Conservation (phyloP, 2,329 filamentous ascomycete genomes). For the Atkinsonella hypoxylon region DNA sequence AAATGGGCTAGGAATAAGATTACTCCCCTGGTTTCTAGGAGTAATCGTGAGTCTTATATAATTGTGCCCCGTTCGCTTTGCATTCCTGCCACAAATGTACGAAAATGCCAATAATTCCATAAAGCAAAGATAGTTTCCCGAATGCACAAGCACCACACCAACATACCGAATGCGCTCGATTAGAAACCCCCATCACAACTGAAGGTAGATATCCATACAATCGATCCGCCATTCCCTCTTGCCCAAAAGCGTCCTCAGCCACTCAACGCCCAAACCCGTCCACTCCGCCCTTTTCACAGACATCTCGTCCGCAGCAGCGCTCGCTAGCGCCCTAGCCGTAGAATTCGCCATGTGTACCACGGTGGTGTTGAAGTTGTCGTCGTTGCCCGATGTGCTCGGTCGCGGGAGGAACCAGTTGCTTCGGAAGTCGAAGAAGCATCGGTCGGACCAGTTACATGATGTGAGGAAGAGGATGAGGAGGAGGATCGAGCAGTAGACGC, state of each 20-base stretch:
- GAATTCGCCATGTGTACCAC: constrained; percentile 50
- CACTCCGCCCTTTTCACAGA: constrained; percentile 47
- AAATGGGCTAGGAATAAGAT: too few relatives aligned
- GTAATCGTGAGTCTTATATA: too few relatives aligned
- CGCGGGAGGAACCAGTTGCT: constrained; percentile 92
- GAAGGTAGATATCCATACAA: constrained; percentile 78
- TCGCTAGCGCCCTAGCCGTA: constrained; percentile 55
- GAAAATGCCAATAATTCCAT: too few relatives aligned
- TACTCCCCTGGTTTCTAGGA: too few relatives aligned
- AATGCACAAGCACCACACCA: not conserved
- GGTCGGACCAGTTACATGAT: constrained; percentile 79
- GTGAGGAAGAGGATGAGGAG: constrained; percentile 91
- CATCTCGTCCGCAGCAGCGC: constrained; percentile 53
- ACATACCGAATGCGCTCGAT: not conserved
- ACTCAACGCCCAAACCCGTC: constrained; percentile 72
- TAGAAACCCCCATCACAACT: constrained; percentile 30
- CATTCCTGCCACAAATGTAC: too few relatives aligned
- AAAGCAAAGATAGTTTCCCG: not conserved
- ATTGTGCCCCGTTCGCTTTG: too few relatives aligned
- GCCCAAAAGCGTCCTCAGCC: constrained; percentile 71
- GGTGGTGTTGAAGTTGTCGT: constrained; percentile 33
- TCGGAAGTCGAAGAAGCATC: constrained; percentile 84
- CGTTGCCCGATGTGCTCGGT: constrained; percentile 21
- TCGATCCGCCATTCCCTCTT: constrained; percentile 82
- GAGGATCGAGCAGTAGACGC: constrained; percentile 94